Evolutionary conservation across 139 green algal genomes (phyloP).

Genomic region (Pleodorina starrii): DNA sequence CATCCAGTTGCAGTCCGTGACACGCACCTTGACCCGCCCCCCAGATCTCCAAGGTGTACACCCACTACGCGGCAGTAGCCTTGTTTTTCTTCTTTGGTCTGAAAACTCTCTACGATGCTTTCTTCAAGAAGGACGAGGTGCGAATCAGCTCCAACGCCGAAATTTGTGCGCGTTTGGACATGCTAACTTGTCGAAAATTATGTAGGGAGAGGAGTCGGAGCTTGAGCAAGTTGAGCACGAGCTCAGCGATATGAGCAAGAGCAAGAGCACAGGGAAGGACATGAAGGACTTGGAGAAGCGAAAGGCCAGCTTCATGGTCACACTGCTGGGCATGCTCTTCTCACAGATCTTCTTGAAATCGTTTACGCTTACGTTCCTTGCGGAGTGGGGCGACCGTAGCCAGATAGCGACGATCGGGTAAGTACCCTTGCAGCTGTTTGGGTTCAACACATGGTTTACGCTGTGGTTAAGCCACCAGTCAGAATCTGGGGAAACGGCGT

Average conservation of each 20-base stretch:
- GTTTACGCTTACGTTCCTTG: slow-evolving; percentile 98
- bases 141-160: neutral
- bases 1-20: neutral
- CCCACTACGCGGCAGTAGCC: slow-evolving; percentile 85
- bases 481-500: no score
- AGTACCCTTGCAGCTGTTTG: no score
- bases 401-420: slow-evolving; percentile 94
- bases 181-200: neutral
- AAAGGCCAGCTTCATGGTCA: slow-evolving; percentile 59
- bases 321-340: slow-evolving; percentile 72
- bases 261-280: slow-evolving; percentile 50
- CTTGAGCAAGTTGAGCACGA: slow-evolving; percentile 78
- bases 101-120: slow-evolving; percentile 84
- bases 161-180: neutral
- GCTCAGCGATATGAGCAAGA: slow-evolving; percentile 42
- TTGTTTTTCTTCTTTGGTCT: slow-evolving; percentile 96
- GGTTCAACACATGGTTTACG: no score
- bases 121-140: slow-evolving; percentile 62
- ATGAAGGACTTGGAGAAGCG: slow-evolving; percentile 57
- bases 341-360: slow-evolving; percentile 94
- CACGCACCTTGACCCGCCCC: neutral
- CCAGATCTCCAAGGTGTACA: slow-evolving; percentile 90
- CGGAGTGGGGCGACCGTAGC: slow-evolving; percentile 98
- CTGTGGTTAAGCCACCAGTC: no score
- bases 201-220: slow-evolving; percentile 75